Conservation (phyloP, 257 asterid genomes). For the Jacaranda mimosifolia region DNA sequence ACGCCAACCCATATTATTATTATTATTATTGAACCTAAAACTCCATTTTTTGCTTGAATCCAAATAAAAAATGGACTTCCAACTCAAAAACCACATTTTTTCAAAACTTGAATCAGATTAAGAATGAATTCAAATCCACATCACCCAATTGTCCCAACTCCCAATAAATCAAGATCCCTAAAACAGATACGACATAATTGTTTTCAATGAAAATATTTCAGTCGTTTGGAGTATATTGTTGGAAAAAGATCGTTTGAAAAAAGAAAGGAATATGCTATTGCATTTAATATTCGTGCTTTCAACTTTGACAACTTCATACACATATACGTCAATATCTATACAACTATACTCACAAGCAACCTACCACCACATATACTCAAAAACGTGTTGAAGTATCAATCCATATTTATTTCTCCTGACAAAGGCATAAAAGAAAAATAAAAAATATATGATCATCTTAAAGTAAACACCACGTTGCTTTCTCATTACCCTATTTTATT, state of each 20-base stretch:
- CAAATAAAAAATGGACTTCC: no score
- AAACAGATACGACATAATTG: no score
- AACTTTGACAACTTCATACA: slow-evolving; percentile 24
- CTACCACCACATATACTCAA: slow-evolving; percentile 21
- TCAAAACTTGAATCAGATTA: no score
- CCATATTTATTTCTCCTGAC: slow-evolving; percentile 28
- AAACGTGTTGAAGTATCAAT: slow-evolving; percentile 47
- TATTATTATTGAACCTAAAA: no score
- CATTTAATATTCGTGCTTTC: neutral
- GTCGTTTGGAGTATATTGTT: neutral
- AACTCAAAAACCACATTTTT: no score
- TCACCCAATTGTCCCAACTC: no score
- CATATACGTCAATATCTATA: slow-evolving; percentile 15
- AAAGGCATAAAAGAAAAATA: neutral
- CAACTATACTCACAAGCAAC: slow-evolving; percentile 42
- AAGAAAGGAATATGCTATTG: neutral
- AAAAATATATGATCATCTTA: neutral
- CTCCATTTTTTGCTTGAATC: no score
- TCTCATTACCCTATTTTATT: slow-evolving; percentile 37
- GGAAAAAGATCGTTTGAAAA: neutral
- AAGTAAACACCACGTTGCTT: slow-evolving; percentile 48
- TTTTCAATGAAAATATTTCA: neutral
- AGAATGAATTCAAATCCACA: no score
- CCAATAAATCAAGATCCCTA: no score
- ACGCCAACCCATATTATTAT: no score